These are phyloP conservation scores for Debaryomyces sp. DNA, from an alignment of 1,139 yeast genomes.

Conservation along the genomic window DNA sequence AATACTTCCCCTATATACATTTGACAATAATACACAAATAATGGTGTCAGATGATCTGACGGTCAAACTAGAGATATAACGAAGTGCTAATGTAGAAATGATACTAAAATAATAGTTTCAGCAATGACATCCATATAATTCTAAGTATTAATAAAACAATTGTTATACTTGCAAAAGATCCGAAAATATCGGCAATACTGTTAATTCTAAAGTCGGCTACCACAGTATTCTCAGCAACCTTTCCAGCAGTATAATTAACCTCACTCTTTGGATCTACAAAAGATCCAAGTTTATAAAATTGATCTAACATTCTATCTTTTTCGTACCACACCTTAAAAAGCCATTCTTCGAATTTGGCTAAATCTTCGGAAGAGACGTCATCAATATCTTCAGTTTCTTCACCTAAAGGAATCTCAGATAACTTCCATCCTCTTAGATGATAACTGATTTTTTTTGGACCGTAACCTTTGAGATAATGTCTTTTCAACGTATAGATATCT, in stretches of 20 bases:
- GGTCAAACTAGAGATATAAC: background rate
- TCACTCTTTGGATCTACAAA: constrained; percentile 38
- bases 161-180: constrained; percentile 21
- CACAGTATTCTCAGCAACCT: constrained; percentile 22
- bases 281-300: constrained; percentile 59
- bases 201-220: constrained; percentile 32
- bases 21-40: background rate
- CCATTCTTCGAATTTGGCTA: constrained; percentile 71
- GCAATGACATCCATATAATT: constrained; percentile 10
- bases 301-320: constrained; percentile 70
- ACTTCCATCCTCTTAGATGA: constrained; percentile 58
- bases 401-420: constrained; percentile 70
- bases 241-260: constrained; percentile 11
- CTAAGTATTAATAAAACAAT: constrained; percentile 16
- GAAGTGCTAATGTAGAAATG: background rate
- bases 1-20: background rate
- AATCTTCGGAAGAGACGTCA: constrained; percentile 44
- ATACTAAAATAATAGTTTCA: background rate
- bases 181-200: constrained; percentile 22
- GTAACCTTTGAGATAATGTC: constrained; percentile 66
- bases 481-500: constrained; percentile 65
- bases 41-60: background rate
- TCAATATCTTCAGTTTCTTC: constrained; percentile 48
- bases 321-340: constrained; percentile 71
- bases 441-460: constrained; percentile 71